A percentile compares a stretch with the other conserved stretches of the same genome.
Conservation (phyloP, 805 yeast species). For the Metschnikowia gruessii region DNA sequence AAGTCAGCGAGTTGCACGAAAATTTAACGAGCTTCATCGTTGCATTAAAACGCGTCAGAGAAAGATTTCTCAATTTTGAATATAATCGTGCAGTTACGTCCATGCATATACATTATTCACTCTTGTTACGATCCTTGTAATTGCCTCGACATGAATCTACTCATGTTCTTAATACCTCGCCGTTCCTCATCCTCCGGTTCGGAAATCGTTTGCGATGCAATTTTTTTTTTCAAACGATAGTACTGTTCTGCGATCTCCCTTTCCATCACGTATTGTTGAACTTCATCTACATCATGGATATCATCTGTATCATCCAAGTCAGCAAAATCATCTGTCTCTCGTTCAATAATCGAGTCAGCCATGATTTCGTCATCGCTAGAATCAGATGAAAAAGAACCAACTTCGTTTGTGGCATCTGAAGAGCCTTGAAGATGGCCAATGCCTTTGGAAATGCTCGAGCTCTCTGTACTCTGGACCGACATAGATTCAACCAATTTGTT, state of each 20-base stretch:
- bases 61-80: too few species aligned
- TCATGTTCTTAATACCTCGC: neutral
- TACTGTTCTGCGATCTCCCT: conserved; percentile 55
- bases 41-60: too few species aligned
- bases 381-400: conserved; percentile 3
- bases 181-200: neutral
- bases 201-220: conserved; percentile 23
- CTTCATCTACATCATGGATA: conserved; percentile 24
- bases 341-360: conserved; percentile 44
- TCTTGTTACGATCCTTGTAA: neutral
- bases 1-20: too few species aligned
- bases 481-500: conserved; percentile 46
- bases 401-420: neutral
- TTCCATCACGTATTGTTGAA: conserved; percentile 34
- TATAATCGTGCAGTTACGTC: too few species aligned
- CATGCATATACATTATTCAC: too few species aligned
- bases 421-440: neutral
- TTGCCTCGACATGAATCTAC: conserved; percentile 3
- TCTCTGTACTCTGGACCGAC: neutral
- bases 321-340: conserved; percentile 19
- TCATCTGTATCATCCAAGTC: conserved; percentile 21
- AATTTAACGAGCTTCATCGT: too few species aligned
- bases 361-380: conserved; percentile 30
- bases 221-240: conserved; percentile 50
- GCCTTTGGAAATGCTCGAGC: neutral